phyloP scores from a whole-genome alignment of 495 filamentous ascomycete species.

The Penicillium antarcticum region DNA sequence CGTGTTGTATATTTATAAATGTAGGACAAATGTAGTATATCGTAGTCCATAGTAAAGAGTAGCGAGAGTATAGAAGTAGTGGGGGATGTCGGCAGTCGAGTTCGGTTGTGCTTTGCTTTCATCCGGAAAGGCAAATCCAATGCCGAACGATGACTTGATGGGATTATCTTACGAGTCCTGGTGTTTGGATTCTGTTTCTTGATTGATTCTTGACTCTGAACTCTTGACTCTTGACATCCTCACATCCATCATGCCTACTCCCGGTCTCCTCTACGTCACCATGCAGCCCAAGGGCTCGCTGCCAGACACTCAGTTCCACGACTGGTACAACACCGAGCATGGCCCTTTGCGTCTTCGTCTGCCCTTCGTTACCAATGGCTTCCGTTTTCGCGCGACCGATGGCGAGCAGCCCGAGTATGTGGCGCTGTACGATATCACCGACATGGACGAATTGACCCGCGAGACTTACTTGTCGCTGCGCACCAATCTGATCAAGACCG shows the following conservation, averaged over 20 bases:
- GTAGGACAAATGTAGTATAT: background rate
- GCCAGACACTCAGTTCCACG: constrained; percentile 69
- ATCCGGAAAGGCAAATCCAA: constrained; percentile 16
- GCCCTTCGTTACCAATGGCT: constrained; percentile 70
- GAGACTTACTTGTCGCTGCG: constrained; percentile 65
- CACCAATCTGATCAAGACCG: constrained; percentile 58
- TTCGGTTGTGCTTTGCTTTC: constrained; percentile 24
- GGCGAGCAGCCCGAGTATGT: constrained; percentile 60
- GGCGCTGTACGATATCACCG: constrained; percentile 75
- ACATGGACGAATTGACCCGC: constrained; percentile 64
- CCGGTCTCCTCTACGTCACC: constrained; percentile 73
- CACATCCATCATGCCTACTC: constrained; percentile 31
- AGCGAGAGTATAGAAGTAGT: background rate
- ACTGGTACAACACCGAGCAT: constrained; percentile 91
- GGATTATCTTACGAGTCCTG: background rate
- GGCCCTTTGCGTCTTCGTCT: constrained; percentile 72
- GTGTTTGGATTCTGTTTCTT: too few species aligned
- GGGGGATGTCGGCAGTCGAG: constrained; percentile 17
- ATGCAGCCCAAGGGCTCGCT: constrained; percentile 68
- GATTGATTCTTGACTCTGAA: background rate
- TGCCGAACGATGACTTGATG: too few species aligned
- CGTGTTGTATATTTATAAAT: background rate
- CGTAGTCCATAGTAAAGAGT: background rate
- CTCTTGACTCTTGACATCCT: background rate
- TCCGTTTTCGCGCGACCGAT: constrained; percentile 71